phyloP scores from a whole-genome alignment of 352 stramenopile species.

The Phytophthora pseudosyringae region DNA sequence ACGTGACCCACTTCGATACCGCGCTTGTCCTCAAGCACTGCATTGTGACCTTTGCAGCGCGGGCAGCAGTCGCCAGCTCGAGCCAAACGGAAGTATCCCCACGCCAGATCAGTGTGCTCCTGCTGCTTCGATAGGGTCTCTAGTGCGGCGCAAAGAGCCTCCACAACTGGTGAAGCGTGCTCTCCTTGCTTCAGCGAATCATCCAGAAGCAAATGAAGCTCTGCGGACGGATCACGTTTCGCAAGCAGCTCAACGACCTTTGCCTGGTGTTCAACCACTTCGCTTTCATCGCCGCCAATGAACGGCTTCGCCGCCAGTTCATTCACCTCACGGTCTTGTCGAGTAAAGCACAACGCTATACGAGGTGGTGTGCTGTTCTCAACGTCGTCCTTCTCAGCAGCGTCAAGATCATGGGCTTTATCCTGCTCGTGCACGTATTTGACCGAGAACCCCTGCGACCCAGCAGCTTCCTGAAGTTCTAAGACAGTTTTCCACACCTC shows the following conservation, averaged over 20 bases:
- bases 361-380: conserved; percentile 9
- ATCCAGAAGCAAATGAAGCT: conserved; percentile 73
- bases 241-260: conserved; percentile 34
- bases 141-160: conserved; percentile 26
- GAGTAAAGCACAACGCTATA: conserved; percentile 64
- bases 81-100: conserved; percentile 71
- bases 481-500: conserved; percentile 44
- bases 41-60: conserved; percentile 42
- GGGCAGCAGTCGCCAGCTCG: conserved; percentile 71
- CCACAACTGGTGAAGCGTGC: conserved; percentile 19
- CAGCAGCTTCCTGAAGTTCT: conserved; percentile 34
- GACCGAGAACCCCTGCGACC: conserved; percentile 29
- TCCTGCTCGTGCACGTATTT: conserved; percentile 47
- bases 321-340: conserved; percentile 71
- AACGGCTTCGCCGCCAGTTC: conserved; percentile 74
- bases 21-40: conserved; percentile 67
- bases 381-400: conserved; percentile 5
- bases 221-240: conserved; percentile 6
- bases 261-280: conserved; percentile 42
- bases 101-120: conserved; percentile 19
- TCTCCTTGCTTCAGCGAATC: conserved; percentile 54
- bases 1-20: conserved; percentile 91
- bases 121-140: conserved; percentile 25
- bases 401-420: conserved; percentile 21
- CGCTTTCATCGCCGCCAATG: conserved; percentile 60